These are phyloP conservation scores for Alternaria brassicae DNA, from an alignment of 2,329 filamentous ascomycete species.

Conservation along the genomic window DNA sequence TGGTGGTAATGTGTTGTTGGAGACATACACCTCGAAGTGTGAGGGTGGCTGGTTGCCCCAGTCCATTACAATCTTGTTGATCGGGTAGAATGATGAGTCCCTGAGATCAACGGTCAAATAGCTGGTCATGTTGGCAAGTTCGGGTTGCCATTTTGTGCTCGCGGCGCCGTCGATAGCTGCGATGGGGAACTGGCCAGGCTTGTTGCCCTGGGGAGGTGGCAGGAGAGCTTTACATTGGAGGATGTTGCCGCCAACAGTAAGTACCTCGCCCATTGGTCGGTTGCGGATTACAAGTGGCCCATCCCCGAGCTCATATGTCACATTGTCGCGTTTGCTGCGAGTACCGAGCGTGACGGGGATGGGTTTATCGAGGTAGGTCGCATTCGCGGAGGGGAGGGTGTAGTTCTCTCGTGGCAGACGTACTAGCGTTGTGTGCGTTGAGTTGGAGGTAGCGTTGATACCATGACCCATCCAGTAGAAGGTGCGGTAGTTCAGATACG, in stretches of 20 bases:
- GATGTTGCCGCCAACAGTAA: slow-evolving; percentile 66
- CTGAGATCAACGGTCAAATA: slow-evolving; percentile 64
- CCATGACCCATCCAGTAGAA: slow-evolving; percentile 73
- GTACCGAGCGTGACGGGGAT: slow-evolving; percentile 67
- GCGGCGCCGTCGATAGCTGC: slow-evolving; percentile 71
- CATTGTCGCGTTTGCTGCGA: slow-evolving; percentile 37
- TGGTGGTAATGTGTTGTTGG: slow-evolving; percentile 54
- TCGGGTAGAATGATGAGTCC: slow-evolving; percentile 46
- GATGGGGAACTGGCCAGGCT: slow-evolving; percentile 73
- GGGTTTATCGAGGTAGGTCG: slow-evolving; percentile 58
- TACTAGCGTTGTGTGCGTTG: slow-evolving; percentile 68
- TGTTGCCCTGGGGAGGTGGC: slow-evolving; percentile 48
- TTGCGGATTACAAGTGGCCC: slow-evolving; percentile 65
- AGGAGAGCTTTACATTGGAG: slow-evolving; percentile 67
- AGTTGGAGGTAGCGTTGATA: slow-evolving; percentile 66
- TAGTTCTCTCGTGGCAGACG: slow-evolving; percentile 54
- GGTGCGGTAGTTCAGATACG: slow-evolving; percentile 65
- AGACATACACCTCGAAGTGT: slow-evolving; percentile 63
- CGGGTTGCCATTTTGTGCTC: slow-evolving; percentile 72
- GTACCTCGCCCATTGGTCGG: slow-evolving; percentile 61
- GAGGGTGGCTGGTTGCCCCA: slow-evolving; percentile 65
- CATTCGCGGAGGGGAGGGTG: slow-evolving; percentile 61
- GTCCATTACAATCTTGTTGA: slow-evolving; percentile 64
- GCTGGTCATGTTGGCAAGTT: slow-evolving; percentile 57
- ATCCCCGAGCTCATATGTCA: slow-evolving; percentile 56